Base-by-base conservation (phyloP, 2,329 filamentous ascomycete species). In the Fusarium poae region DNA sequence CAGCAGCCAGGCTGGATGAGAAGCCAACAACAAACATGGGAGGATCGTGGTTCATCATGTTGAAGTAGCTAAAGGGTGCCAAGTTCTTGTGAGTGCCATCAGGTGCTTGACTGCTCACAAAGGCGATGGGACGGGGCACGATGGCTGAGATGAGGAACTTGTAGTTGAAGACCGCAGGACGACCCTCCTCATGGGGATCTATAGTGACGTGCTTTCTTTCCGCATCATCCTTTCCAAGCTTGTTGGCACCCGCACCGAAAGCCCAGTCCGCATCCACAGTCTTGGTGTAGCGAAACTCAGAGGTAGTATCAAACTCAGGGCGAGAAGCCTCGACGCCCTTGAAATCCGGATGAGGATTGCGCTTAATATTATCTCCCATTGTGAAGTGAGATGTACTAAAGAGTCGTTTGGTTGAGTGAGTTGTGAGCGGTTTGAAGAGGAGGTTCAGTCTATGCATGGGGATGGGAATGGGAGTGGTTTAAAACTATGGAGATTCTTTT, bases 81-180 rank as follows among this genome's bases (percentile, higher is more conserved):
- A 97, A 85, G 80, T 97, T 98, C 18, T 77, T 83, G 68, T 68
- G 83, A 34, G 74, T 79, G 23, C 92, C 92, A 74, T 94, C 91
- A 5, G 79, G 72, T 23, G 83, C 82, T 54, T 79, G 77, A 12
- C 88, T 88, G 62, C 84, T 87, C 32, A 90, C 76, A 77, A 90
- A 87, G 53, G 86, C 88, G 75, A 97, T 91, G 15, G 95, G 95
- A 15, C 95, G 88, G 1, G 95, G 95, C 18, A 94, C 86, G 70
- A 97, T 88, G 67, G 88, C 89, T 20, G 89, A 92, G 79, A 97
- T 97, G 65, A 97, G 84, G 16, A 97, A 87, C 81, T 97, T 97
- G 86, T 98, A 97, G 85, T 97, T 97, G 81, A 87, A 89, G 2
- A 83, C 81, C 0, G 88, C 80, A 0, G 89, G 85, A 1, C 94